These are phyloP conservation scores for Pterocarpus santalinus DNA, from an alignment of 306 rosid genomes.

Conservation along the genomic window DNA sequence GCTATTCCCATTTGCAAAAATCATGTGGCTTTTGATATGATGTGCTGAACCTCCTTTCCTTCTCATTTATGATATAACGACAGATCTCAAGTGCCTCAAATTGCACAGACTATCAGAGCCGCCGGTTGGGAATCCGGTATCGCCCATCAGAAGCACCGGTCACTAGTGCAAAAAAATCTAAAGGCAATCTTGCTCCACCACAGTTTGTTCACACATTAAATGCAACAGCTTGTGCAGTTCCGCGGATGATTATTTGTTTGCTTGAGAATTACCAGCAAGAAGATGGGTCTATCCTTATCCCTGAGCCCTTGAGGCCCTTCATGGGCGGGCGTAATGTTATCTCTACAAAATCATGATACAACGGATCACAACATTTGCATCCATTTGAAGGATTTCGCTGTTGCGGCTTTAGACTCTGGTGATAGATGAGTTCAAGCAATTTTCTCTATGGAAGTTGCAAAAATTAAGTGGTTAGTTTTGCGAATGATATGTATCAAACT, in stretches of 20 bases:
- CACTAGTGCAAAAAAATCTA: conserved; percentile 64
- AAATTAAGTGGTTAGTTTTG: conserved; percentile 3
- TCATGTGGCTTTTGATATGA: conserved; percentile 26
- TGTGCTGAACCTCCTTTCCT: conserved; percentile 12
- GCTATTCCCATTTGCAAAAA: conserved; percentile 8
- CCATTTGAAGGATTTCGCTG: conserved; percentile 32
- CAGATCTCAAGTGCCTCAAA: conserved; percentile 95
- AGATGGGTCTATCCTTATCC: conserved; percentile 81
- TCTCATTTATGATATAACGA: conserved; percentile 28
- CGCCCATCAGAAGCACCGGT: conserved; percentile 71
- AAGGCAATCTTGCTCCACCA: conserved; percentile 74
- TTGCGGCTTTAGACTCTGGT: conserved; percentile 46
- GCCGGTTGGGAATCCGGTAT: conserved; percentile 81
- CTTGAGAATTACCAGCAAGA: conserved; percentile 91
- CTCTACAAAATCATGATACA: conserved; percentile 55
- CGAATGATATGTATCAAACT: background rate
- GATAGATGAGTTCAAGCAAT: conserved; percentile 45
- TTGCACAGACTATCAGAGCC: conserved; percentile 92
- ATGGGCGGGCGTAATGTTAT: conserved; percentile 77
- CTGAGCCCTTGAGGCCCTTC: conserved; percentile 85
- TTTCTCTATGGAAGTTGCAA: conserved; percentile 7
- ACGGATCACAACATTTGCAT: conserved; percentile 46
- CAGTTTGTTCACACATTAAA: conserved; percentile 89
- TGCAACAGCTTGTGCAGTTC: conserved; percentile 97
- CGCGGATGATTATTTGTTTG: conserved; percentile 85